These are phyloP conservation scores for Filobasidium wieringae DNA, from an alignment of 768 basidiomycete genomes.

Conservation along the genomic window DNA sequence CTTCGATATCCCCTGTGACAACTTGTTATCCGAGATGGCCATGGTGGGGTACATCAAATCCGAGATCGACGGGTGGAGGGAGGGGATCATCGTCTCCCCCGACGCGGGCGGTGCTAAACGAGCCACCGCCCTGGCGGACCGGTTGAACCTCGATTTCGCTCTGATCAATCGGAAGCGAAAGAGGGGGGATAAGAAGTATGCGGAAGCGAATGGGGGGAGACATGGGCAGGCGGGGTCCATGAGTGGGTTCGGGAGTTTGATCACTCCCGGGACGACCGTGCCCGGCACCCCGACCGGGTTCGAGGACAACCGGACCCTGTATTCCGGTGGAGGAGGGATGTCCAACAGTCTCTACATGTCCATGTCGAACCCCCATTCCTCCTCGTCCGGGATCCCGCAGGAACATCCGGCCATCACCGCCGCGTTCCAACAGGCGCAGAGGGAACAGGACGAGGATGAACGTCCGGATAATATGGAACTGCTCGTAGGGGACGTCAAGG, in stretches of 20 bases:
- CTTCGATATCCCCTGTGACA: constrained; percentile 98
- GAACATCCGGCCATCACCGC: background rate
- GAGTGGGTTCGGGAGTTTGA: background rate
- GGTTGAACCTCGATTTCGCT: constrained; percentile 92
- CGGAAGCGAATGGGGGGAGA: background rate
- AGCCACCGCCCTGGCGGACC: constrained; percentile 92
- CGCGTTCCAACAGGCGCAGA: background rate
- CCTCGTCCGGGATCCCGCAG: background rate
- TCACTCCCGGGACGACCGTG: constrained; percentile 15
- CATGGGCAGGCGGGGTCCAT: constrained; percentile 61
- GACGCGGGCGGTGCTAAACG: constrained; percentile 98
- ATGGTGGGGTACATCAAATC: constrained; percentile 88
- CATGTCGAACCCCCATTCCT: constrained; percentile 11
- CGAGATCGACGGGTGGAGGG: constrained; percentile 62
- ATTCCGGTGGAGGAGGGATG: constrained; percentile 10
- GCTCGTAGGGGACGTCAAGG: constrained; percentile 84
- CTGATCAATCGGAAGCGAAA: constrained; percentile 99
- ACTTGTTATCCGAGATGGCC: constrained; percentile 95
- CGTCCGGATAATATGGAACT: constrained; percentile 38
- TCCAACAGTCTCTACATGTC: constrained; percentile 13
- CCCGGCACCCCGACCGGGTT: constrained; percentile 23
- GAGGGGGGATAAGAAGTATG: constrained; percentile 20
- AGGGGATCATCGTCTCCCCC: constrained; percentile 90
- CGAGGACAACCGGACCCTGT: background rate
- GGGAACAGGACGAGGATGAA: constrained; percentile 28